phyloP scores from a whole-genome alignment of 2,329 filamentous ascomycete species.

The Penicillium verrucosum region DNA sequence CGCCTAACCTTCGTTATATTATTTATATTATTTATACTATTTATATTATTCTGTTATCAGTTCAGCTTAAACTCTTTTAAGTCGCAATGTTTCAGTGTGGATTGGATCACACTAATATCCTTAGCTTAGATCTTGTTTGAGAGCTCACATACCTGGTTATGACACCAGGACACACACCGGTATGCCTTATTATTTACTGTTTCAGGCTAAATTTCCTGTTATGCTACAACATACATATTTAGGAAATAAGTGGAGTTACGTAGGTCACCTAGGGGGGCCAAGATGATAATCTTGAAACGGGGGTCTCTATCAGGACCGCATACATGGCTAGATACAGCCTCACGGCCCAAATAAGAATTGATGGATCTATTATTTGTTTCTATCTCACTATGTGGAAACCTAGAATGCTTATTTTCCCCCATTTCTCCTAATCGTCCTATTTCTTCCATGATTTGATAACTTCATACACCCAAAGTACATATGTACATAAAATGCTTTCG shows the following conservation, averaged over 20 bases:
- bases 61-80: background rate
- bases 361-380: background rate
- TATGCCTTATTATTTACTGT: background rate
- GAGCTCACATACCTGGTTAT: background rate
- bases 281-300: background rate
- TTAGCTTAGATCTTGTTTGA: conserved; percentile 16
- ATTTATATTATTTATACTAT: no score
- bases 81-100: conserved; percentile 26
- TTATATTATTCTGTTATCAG: background rate
- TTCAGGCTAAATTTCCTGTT: background rate
- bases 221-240: conserved; percentile 11
- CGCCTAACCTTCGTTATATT: background rate
- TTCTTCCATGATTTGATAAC: background rate
- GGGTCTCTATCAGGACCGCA: background rate
- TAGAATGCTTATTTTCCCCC: background rate
- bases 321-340: background rate
- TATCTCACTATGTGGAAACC: background rate
- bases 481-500: background rate
- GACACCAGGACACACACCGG: background rate
- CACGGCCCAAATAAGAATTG: background rate
- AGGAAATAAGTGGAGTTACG: background rate
- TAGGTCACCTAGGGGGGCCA: background rate
- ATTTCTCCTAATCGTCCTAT: no score
- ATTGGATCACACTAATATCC: conserved; percentile 21
- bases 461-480: background rate